A percentile compares a stretch with the other conserved stretches of the same genome.
phyloP scores from a whole-genome alignment of 2,329 filamentous ascomycete genomes.

The Hypoxylon sp. region DNA sequence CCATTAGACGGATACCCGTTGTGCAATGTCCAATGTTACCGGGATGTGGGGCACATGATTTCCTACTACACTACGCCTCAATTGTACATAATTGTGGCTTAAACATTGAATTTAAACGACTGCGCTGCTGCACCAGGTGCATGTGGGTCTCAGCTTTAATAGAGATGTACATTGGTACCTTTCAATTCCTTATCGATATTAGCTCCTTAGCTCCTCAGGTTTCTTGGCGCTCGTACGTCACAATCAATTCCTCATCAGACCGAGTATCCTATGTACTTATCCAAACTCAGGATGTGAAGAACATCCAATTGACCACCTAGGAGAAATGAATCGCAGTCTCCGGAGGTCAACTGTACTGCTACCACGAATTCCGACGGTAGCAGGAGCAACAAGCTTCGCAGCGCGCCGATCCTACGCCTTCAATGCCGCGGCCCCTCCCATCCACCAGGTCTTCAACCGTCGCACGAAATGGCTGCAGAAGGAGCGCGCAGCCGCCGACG shows the following conservation, averaged over 20 bases:
- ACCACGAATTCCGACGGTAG: slow-evolving; percentile 28
- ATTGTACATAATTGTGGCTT: slow-evolving; percentile 33
- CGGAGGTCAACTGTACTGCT: slow-evolving; percentile 39
- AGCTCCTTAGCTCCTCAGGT: slow-evolving; percentile 3
- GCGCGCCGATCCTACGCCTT: slow-evolving; percentile 76
- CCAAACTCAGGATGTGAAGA: slow-evolving; percentile 45
- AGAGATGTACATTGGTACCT: slow-evolving; percentile 25
- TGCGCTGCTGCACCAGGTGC: too few relatives aligned
- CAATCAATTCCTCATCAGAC: slow-evolving; percentile 19
- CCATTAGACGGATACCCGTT: slow-evolving; percentile 21
- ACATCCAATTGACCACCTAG: slow-evolving; percentile 35
- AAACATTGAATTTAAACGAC: too few relatives aligned
- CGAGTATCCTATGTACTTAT: too few relatives aligned
- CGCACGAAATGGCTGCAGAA: slow-evolving; percentile 91
- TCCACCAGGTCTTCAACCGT: slow-evolving; percentile 91
- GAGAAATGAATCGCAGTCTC: slow-evolving; percentile 50
- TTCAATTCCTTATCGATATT: slow-evolving; percentile 35
- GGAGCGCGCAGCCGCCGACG: slow-evolving; percentile 81
- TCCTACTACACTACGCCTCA: slow-evolving; percentile 28
- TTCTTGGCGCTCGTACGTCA: slow-evolving; percentile 31
- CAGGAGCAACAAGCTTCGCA: slow-evolving; percentile 21
- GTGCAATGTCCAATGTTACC: slow-evolving; percentile 17
- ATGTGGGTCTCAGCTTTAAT: too few relatives aligned
- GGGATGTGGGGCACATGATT: slow-evolving; percentile 38
- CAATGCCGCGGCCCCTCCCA: slow-evolving; percentile 80